These are phyloP conservation scores for Chamaecrista fasciculata DNA, from an alignment of 306 rosid species.

Conservation along the genomic window DNA sequence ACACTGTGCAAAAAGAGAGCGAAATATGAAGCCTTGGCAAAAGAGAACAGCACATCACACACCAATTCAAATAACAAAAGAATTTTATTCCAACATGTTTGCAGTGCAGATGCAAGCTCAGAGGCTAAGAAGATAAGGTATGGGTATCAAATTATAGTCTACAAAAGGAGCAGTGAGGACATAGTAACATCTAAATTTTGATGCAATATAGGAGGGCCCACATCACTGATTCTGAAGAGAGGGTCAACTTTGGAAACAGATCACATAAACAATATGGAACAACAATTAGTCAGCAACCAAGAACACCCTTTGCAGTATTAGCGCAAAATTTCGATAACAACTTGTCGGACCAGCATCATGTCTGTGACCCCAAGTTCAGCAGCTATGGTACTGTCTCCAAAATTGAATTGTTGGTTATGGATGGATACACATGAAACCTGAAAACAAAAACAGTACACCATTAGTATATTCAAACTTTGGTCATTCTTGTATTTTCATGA, in stretches of 20 bases:
- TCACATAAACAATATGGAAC: conserved; percentile 55
- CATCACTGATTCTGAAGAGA: conserved; percentile 54
- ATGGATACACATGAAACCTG: conserved; percentile 22
- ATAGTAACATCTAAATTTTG: conserved; percentile 25
- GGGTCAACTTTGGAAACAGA: conserved; percentile 54
- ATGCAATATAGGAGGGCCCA: conserved; percentile 58
- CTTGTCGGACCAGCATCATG: conserved; percentile 52
- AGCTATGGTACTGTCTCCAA: conserved; percentile 49
- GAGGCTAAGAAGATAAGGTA: conserved; percentile 84
- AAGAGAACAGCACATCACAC: conserved; percentile 69
- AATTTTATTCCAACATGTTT: conserved; percentile 46
- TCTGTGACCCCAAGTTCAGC: conserved; percentile 39
- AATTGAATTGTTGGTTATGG: conserved; percentile 14
- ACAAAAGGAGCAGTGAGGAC: neutral
- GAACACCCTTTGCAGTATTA: conserved; percentile 85
- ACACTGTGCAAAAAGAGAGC: conserved; percentile 98
- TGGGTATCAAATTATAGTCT: conserved; percentile 24
- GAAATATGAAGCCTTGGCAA: conserved; percentile 86
- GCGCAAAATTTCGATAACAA: conserved; percentile 61
- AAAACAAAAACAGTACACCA: conserved; percentile 26
- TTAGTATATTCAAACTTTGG: conserved; percentile 25
- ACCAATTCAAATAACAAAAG: conserved; percentile 76
- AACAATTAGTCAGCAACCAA: conserved; percentile 48
- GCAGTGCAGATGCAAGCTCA: conserved; percentile 44
- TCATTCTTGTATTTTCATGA: conserved; percentile 16